Conservation (phyloP, 768 basidiomycete genomes). For the Dioszegia hungarica region DNA sequence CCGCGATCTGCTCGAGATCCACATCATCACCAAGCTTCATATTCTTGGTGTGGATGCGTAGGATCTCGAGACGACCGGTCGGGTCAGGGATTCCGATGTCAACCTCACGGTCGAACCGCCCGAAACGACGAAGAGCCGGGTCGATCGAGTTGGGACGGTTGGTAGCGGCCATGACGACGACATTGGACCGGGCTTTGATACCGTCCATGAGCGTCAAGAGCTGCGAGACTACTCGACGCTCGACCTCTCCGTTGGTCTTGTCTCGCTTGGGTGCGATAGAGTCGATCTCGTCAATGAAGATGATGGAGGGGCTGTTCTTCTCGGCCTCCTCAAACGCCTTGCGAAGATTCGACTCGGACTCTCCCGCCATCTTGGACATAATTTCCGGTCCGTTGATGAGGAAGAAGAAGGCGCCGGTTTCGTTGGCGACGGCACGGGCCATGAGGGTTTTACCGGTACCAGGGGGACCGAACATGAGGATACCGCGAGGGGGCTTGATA, state of each 20-base stretch:
- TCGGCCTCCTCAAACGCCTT: conserved; percentile 99
- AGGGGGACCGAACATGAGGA: conserved; percentile 96
- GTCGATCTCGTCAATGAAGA: conserved; percentile 95
- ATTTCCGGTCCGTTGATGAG: conserved; percentile 99
- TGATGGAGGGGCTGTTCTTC: conserved; percentile 99
- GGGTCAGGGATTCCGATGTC: conserved; percentile 99
- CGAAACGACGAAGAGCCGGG: conserved; percentile 95
- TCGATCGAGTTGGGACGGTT: conserved; percentile 94
- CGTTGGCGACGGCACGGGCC: conserved; percentile 98
- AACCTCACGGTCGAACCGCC: conserved; percentile 98
- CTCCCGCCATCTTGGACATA: conserved; percentile 99
- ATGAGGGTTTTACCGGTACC: conserved; percentile 99
- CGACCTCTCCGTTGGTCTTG: conserved; percentile 99
- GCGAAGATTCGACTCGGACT: conserved; percentile 91
- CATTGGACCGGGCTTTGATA: conserved; percentile 95
- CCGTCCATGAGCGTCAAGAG: conserved; percentile 98
- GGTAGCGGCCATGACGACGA: conserved; percentile 98
- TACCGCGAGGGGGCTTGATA: conserved; percentile 99
- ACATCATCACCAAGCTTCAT: conserved; percentile 98
- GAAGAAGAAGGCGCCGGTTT: conserved; percentile 99
- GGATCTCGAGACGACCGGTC: conserved; percentile 95
- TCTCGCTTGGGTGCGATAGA: conserved; percentile 99
- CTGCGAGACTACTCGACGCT: conserved; percentile 97
- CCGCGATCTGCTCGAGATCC: conserved; percentile 96
- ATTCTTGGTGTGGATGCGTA: conserved; percentile 99